phyloP scores from a whole-genome alignment of 2,329 filamentous ascomycete genomes.

The Alternaria triticina region DNA sequence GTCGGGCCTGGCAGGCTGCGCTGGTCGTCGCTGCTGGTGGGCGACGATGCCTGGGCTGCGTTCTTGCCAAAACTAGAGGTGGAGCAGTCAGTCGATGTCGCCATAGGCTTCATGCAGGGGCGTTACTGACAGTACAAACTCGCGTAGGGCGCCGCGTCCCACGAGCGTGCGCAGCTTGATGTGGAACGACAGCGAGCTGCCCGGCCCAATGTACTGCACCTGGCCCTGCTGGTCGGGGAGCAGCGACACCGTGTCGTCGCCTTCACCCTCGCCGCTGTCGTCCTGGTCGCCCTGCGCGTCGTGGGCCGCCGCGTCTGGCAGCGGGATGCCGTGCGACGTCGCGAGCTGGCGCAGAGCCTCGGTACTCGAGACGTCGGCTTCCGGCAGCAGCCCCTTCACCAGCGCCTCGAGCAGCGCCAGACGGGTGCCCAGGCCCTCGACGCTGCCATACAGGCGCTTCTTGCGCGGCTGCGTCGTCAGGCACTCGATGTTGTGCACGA shows the following conservation, averaged over 20 bases:
- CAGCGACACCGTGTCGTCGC: conserved; percentile 44
- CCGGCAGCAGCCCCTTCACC: conserved; percentile 53
- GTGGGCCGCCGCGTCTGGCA: conserved; percentile 38
- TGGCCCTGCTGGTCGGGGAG: conserved; percentile 54
- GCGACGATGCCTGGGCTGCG: conserved; percentile 40
- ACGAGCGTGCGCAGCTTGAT: conserved; percentile 50
- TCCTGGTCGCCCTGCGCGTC: conserved; percentile 23
- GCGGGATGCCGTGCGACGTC: conserved; percentile 48
- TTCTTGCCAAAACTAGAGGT: conserved; percentile 47
- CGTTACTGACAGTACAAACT: conserved; percentile 42
- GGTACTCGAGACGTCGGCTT: conserved; percentile 51
- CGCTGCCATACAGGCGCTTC: conserved; percentile 53
- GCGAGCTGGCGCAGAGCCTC: conserved; percentile 52
- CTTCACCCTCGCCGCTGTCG: conserved; percentile 30
- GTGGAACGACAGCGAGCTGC: conserved; percentile 53
- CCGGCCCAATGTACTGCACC: conserved; percentile 54
- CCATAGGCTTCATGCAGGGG: neutral
- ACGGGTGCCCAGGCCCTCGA: conserved; percentile 51
- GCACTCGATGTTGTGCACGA: conserved; percentile 51
- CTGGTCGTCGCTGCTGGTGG: conserved; percentile 21
- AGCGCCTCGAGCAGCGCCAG: conserved; percentile 53
- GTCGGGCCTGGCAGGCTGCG: conserved; percentile 26
- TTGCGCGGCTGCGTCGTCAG: conserved; percentile 54
- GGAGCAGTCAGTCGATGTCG: neutral
- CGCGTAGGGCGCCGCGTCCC: conserved; percentile 38